Percentiles rank a stretch among this genome's conserved stretches.
Conservation (phyloP, 148 eudicot species). For the Heliamphora exappendiculata region DNA sequence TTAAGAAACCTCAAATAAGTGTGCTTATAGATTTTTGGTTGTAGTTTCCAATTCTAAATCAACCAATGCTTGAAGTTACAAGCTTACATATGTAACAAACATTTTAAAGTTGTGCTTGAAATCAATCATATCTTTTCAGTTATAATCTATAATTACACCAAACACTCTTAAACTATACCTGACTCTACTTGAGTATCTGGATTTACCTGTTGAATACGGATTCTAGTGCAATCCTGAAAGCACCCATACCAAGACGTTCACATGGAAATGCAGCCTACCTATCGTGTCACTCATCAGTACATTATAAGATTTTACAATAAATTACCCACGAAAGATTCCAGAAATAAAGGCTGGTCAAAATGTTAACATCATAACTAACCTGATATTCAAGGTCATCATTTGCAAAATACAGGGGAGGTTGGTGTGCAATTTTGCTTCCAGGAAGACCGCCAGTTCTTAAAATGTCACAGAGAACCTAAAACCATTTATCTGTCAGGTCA, state of each 20-base stretch:
- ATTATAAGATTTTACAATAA: background rate
- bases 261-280: slow-evolving; percentile 78
- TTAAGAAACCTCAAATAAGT: no score
- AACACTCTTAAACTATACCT: background rate
- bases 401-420: slow-evolving; percentile 75
- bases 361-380: slow-evolving; percentile 31
- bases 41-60: no score
- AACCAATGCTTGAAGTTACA: no score
- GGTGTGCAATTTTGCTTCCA: slow-evolving; percentile 60
- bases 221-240: slow-evolving; percentile 80
- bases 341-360: background rate
- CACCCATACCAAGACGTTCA: slow-evolving; percentile 92
- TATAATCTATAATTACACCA: no score
- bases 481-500: slow-evolving; percentile 9
- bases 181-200: background rate
- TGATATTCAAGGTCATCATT: slow-evolving; percentile 88
- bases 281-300: slow-evolving; percentile 34
- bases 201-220: slow-evolving; percentile 77
- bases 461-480: slow-evolving; percentile 86
- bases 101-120: no score
- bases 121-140: no score
- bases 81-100: no score
- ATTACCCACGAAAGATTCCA: background rate
- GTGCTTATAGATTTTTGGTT: no score
- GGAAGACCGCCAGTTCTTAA: slow-evolving; percentile 93